phyloP scores from a whole-genome alignment of 176 grass and related monocot genomes.

The Eleusine coracana region DNA sequence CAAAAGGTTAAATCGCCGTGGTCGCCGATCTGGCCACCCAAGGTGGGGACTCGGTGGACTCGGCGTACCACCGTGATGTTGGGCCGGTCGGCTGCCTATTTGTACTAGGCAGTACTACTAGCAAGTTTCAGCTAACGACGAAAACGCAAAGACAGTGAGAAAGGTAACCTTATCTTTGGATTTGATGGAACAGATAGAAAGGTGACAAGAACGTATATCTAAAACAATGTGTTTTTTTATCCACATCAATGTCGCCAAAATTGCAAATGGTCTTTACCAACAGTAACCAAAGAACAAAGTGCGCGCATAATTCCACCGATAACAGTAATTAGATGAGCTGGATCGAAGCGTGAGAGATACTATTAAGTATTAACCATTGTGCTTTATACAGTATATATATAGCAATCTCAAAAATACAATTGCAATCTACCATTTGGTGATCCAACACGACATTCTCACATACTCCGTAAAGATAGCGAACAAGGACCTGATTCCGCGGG shows the following conservation, averaged over 20 bases:
- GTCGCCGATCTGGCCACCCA: neutral
- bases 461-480: neutral
- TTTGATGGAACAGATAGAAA: neutral
- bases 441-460: neutral
- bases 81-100: neutral
- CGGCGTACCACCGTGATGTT: neutral
- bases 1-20: constrained; percentile 6
- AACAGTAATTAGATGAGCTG: too few relatives aligned
- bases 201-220: neutral
- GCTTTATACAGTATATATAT: too few relatives aligned
- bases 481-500: neutral
- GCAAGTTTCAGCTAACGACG: neutral
- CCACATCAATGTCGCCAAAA: too few relatives aligned
- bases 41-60: neutral
- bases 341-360: too few relatives aligned
- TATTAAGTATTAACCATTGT: too few relatives aligned
- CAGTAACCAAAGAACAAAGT: too few relatives aligned
- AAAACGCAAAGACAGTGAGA: neutral
- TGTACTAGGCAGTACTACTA: too few relatives aligned
- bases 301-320: too few relatives aligned
- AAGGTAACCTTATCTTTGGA: neutral
- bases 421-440: neutral
- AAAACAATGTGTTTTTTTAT: too few relatives aligned
- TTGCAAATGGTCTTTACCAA: too few relatives aligned
- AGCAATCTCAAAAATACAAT: too few relatives aligned